Percentiles rank a stretch among this genome's conserved stretches.
Evolutionary conservation across 768 basidiomycete species (phyloP).

Genomic region (Fomitopsis serialis): DNA sequence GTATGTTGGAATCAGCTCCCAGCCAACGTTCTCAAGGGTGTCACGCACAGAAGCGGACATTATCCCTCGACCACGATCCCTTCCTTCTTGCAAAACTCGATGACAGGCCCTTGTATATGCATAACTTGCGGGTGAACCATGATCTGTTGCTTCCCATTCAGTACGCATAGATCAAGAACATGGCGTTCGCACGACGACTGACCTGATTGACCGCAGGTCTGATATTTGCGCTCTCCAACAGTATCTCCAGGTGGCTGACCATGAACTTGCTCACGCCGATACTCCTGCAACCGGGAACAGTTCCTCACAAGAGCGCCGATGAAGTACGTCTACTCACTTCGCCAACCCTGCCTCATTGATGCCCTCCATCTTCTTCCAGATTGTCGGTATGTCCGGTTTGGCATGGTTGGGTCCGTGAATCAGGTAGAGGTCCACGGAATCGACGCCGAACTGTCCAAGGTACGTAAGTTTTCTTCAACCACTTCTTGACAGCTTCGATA

Average conservation of each 20-base stretch:
- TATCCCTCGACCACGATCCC: slow-evolving; percentile 69
- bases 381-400: slow-evolving; percentile 48
- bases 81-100: slow-evolving; percentile 50
- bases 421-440: slow-evolving; percentile 64
- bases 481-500: no score
- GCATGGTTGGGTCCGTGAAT: slow-evolving; percentile 53
- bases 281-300: slow-evolving; percentile 36
- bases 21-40: background rate
- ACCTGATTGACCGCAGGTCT: slow-evolving; percentile 58
- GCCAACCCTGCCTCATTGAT: slow-evolving; percentile 48
- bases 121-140: slow-evolving; percentile 66
- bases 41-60: slow-evolving; percentile 47
- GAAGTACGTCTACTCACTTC: slow-evolving; percentile 34
- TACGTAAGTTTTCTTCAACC: background rate
- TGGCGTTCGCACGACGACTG: slow-evolving; percentile 25
- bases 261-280: slow-evolving; percentile 68
- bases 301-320: background rate
- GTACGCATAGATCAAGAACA: background rate
- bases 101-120: slow-evolving; percentile 40
- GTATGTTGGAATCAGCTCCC: slow-evolving; percentile 11
- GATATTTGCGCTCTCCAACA: slow-evolving; percentile 50
- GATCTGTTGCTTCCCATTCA: slow-evolving; percentile 31
- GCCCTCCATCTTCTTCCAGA: slow-evolving; percentile 57
- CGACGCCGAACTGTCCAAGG: slow-evolving; percentile 44
- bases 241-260: slow-evolving; percentile 42